A percentile compares a stretch with the other conserved stretches of the same genome.
These are phyloP conservation scores for Triticum urartu DNA, from an alignment of 176 grass and related monocot genomes.

Conservation along the genomic window DNA sequence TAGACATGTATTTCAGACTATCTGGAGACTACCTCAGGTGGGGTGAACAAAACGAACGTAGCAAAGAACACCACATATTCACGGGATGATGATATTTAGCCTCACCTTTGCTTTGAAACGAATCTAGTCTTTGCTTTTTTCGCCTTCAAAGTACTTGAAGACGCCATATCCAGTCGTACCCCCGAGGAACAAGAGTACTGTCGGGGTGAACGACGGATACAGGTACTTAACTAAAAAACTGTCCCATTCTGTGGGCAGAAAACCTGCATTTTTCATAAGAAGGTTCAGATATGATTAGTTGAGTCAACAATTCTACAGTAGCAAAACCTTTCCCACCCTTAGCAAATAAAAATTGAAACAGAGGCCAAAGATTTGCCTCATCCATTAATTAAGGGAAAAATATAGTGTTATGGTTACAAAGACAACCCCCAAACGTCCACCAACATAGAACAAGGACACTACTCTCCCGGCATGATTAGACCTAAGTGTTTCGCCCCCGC, in stretches of 20 bases:
- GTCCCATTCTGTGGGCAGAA: slow-evolving; percentile 84
- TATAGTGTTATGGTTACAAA: too few species aligned
- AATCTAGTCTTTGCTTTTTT: slow-evolving; percentile 68
- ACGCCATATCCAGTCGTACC: slow-evolving; percentile 77
- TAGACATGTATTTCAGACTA: too few species aligned
- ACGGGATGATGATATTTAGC: neutral
- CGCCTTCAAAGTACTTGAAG: slow-evolving; percentile 83
- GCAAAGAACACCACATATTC: neutral
- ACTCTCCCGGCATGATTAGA: too few species aligned
- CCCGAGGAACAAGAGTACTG: slow-evolving; percentile 67
- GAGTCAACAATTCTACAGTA: slow-evolving; percentile 9
- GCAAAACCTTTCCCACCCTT: neutral
- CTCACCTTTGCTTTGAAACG: slow-evolving; percentile 16
- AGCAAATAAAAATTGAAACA: too few species aligned
- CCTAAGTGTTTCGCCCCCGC: too few species aligned
- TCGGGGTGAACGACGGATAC: slow-evolving; percentile 91
- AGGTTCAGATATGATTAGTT: neutral
- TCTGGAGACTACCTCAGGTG: neutral
- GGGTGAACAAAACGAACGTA: neutral
- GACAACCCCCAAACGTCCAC: too few species aligned
- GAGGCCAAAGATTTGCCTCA: too few species aligned
- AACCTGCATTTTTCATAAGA: slow-evolving; percentile 52
- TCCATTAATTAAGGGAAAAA: too few species aligned
- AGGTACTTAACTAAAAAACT: slow-evolving; percentile 82
- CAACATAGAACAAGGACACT: too few species aligned